A percentile compares a stretch with the other conserved stretches of the same genome.
phyloP scores from a whole-genome alignment of 306 rosid genomes.

The Lupinus albus region DNA sequence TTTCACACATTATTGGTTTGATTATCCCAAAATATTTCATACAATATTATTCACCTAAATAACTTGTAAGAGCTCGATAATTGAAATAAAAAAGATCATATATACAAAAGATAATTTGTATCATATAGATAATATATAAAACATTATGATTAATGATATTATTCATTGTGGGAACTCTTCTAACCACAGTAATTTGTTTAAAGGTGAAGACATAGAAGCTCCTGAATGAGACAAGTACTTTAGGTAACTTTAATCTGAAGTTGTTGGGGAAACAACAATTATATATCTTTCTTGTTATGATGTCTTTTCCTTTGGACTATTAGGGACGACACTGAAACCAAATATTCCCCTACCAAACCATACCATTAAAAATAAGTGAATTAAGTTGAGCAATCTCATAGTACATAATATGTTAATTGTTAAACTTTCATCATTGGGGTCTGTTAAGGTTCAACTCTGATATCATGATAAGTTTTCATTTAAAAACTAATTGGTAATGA shows the following conservation, averaged over 20 bases:
- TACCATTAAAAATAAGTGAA: conserved; percentile 37
- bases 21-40: not conserved
- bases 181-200: conserved; percentile 42
- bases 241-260: conserved; percentile 40
- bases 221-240: conserved; percentile 41
- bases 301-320: conserved; percentile 56
- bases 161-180: conserved; percentile 37
- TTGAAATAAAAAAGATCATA: not conserved
- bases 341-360: conserved; percentile 48
- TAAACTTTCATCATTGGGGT: no score
- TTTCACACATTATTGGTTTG: conserved; percentile 5
- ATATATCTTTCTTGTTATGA: conserved; percentile 42
- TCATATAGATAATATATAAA: not conserved
- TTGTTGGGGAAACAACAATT: conserved; percentile 54
- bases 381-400: not conserved
- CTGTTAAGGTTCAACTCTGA: no score
- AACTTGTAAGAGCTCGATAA: not conserved
- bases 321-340: conserved; percentile 64
- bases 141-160: conserved; percentile 34
- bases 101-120: not conserved
- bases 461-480: no score
- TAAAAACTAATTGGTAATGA: no score
- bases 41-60: not conserved
- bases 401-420: no score
- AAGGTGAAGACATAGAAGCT: conserved; percentile 37